Evolutionary conservation across 768 basidiomycete genomes (phyloP).

Genomic region (Termitomyces sp.): DNA sequence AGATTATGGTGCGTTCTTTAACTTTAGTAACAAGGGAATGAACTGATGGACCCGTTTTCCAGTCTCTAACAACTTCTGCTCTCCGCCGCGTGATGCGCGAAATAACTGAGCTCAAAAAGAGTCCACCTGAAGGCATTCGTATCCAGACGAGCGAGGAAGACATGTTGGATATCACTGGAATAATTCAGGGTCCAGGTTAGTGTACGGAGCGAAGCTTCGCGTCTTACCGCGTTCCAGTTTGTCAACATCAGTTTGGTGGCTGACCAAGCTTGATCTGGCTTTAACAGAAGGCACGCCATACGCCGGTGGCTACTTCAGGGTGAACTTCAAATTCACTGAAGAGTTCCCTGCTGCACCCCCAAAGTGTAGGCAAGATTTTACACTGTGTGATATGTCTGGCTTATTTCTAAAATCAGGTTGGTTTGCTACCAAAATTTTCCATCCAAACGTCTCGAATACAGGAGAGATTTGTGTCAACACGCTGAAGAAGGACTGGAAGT

Average conservation of each 20-base stretch:
- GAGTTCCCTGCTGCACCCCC: constrained; percentile 94
- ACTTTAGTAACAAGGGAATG: background rate
- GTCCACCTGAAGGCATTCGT: constrained; percentile 91
- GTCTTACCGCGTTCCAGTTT: constrained; percentile 15
- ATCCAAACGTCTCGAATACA: constrained; percentile 86
- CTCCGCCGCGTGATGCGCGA: constrained; percentile 89
- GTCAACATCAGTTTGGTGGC: constrained; percentile 13
- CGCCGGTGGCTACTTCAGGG: constrained; percentile 63
- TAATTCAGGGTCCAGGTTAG: constrained; percentile 89
- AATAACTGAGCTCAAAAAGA: constrained; percentile 72
- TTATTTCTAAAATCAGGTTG: constrained; percentile 52
- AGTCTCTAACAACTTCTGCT: constrained; percentile 50
- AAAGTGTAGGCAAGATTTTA: constrained; percentile 63
- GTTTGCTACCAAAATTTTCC: constrained; percentile 93
- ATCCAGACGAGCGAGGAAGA: constrained; percentile 85
- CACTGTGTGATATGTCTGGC: background rate
- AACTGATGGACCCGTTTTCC: background rate
- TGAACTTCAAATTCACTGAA: constrained; percentile 86
- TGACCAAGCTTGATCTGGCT: constrained; percentile 21
- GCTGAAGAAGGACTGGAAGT: constrained; percentile 95
- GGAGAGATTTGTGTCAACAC: constrained; percentile 98
- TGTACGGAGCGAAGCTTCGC: constrained; percentile 10
- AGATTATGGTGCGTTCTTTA: constrained; percentile 14
- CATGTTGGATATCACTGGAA: constrained; percentile 81
- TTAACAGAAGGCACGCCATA: constrained; percentile 60